These are phyloP conservation scores for Poronia punctata DNA, from an alignment of 495 filamentous ascomycete species.

Conservation along the genomic window DNA sequence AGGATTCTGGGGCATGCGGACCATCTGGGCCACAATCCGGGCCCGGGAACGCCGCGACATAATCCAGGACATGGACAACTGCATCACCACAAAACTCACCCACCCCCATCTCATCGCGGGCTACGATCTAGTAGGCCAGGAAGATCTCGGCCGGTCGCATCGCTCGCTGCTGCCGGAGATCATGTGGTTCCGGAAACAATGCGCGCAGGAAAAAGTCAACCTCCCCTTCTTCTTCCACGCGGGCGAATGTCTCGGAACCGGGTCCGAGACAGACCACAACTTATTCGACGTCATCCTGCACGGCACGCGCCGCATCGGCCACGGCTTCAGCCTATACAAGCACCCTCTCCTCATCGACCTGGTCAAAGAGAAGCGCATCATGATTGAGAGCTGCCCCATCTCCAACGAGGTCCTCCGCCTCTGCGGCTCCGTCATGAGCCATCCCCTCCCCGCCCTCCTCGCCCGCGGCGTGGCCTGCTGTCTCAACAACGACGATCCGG, in stretches of 20 bases:
- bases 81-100: slow-evolving; percentile 69
- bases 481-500: slow-evolving; percentile 82
- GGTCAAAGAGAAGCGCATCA: slow-evolving; percentile 78
- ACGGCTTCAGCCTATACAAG: slow-evolving; percentile 81
- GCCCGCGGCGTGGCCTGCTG: slow-evolving; percentile 73
- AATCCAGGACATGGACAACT: slow-evolving; percentile 73
- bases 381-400: slow-evolving; percentile 82
- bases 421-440: slow-evolving; percentile 64
- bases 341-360: slow-evolving; percentile 85
- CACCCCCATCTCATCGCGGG: slow-evolving; percentile 78
- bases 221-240: slow-evolving; percentile 97
- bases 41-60: slow-evolving; percentile 55
- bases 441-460: slow-evolving; percentile 76
- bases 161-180: slow-evolving; percentile 71
- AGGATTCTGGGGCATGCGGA: slow-evolving; percentile 73
- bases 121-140: slow-evolving; percentile 83
- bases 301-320: slow-evolving; percentile 80
- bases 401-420: slow-evolving; percentile 78
- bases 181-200: slow-evolving; percentile 88
- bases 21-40: slow-evolving; percentile 81
- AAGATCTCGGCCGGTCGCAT: slow-evolving; percentile 69
- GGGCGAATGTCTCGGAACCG: slow-evolving; percentile 76
- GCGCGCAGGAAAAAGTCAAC: slow-evolving; percentile 66
- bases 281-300: slow-evolving; percentile 86
- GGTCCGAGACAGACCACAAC: slow-evolving; percentile 69